A percentile compares a stretch with the other conserved stretches of the same genome.
phyloP scores from a whole-genome alignment of 1,284 basidiomycete genomes.

The Moesziomyces aphidis region DNA sequence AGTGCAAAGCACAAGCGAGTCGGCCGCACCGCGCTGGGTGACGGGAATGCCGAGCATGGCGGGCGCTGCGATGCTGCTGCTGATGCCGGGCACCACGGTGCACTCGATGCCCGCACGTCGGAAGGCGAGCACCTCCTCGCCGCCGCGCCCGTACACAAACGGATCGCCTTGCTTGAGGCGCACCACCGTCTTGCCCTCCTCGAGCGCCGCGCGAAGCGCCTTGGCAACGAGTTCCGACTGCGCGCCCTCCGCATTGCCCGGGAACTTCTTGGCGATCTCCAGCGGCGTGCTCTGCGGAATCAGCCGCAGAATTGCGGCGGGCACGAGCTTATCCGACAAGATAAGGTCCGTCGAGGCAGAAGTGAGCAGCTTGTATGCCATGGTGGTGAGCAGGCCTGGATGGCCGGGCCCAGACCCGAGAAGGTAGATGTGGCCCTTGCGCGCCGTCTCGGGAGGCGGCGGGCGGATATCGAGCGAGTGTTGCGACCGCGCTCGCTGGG shows the following conservation, averaged over 20 bases:
- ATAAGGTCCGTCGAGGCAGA: conserved; percentile 80
- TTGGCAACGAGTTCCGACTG: conserved; percentile 93
- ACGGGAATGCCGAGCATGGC: conserved; percentile 90
- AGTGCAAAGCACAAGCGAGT: conserved; percentile 88
- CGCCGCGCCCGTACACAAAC: conserved; percentile 90
- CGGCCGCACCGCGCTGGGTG: conserved; percentile 93
- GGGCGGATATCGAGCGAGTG: conserved; percentile 54
- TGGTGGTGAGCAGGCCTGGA: conserved; percentile 87
- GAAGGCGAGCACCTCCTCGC: conserved; percentile 94
- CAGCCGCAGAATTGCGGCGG: conserved; percentile 85
- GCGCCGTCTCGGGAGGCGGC: conserved; percentile 8
- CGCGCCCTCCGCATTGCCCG: conserved; percentile 93
- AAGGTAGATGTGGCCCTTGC: conserved; percentile 72
- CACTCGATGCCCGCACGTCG: conserved; percentile 83
- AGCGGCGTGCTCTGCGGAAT: conserved; percentile 77
- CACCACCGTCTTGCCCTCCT: conserved; percentile 84
- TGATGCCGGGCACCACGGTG: conserved; percentile 88
- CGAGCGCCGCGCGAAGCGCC: conserved; percentile 81
- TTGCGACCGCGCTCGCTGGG: conserved; percentile 45
- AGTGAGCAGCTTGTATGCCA: conserved; percentile 84
- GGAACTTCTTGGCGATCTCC: conserved; percentile 92
- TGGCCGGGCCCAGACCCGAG: conserved; percentile 96
- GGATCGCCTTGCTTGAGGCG: conserved; percentile 97
- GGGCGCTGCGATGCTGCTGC: conserved; percentile 87
- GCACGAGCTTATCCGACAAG: conserved; percentile 96